These are phyloP conservation scores for Ascodesmis nigricans DNA, from an alignment of 495 filamentous ascomycete genomes.

Conservation along the genomic window DNA sequence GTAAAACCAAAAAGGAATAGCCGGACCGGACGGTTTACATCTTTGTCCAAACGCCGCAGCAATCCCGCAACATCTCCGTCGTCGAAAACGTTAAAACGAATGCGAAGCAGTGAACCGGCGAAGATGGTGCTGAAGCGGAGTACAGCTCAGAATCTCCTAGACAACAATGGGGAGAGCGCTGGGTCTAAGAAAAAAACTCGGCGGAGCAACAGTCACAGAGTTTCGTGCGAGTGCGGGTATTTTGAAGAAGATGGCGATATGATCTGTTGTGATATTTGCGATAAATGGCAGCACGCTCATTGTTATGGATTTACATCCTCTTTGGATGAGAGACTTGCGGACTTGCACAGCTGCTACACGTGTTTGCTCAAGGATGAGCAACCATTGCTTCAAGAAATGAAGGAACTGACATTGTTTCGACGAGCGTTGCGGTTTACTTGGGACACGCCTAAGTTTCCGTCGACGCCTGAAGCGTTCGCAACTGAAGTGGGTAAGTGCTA, in stretches of 20 bases:
- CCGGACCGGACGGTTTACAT: too few relatives aligned
- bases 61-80: too few relatives aligned
- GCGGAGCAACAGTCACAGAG: background rate
- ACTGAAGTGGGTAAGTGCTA: slow-evolving; percentile 5
- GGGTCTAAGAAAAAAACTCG: background rate
- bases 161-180: background rate
- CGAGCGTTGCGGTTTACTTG: slow-evolving; percentile 14
- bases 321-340: slow-evolving; percentile 14
- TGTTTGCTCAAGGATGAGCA: slow-evolving; percentile 17
- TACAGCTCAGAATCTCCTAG: background rate
- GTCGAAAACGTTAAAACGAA: too few relatives aligned
- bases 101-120: too few relatives aligned
- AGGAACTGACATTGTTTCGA: slow-evolving; percentile 16
- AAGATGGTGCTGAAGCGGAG: too few relatives aligned
- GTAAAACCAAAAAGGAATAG: too few relatives aligned
- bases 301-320: slow-evolving; percentile 19
- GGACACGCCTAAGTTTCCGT: slow-evolving; percentile 11
- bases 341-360: slow-evolving; percentile 18
- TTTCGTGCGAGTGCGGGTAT: slow-evolving; percentile 16
- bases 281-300: slow-evolving; percentile 18
- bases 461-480: slow-evolving; percentile 11
- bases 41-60: too few relatives aligned
- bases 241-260: slow-evolving; percentile 9
- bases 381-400: slow-evolving; percentile 17
- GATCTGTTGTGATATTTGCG: slow-evolving; percentile 19